Conservation (phyloP, 495 filamentous ascomycete genomes). For the Pyrenula aspistea region DNA sequence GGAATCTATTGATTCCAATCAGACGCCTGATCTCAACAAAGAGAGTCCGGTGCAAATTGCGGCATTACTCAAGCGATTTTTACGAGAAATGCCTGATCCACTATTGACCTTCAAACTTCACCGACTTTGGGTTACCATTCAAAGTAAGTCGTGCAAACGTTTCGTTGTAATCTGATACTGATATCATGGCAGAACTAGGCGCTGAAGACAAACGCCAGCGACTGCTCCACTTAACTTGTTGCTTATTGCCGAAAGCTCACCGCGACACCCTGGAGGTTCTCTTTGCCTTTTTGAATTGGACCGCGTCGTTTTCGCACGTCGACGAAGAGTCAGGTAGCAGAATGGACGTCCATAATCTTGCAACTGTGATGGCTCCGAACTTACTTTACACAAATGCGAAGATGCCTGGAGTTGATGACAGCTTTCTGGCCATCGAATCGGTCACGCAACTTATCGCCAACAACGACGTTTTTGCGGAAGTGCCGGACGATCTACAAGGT, state of each 20-base stretch:
- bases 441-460: slow-evolving; percentile 80
- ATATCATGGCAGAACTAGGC: slow-evolving; percentile 50
- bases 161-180: slow-evolving; percentile 7
- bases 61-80: slow-evolving; percentile 88
- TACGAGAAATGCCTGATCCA: slow-evolving; percentile 89
- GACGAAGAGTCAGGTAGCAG: slow-evolving; percentile 88
- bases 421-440: slow-evolving; percentile 85
- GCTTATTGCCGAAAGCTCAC: slow-evolving; percentile 83
- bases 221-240: slow-evolving; percentile 84
- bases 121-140: slow-evolving; percentile 75
- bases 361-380: slow-evolving; percentile 96
- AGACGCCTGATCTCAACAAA: slow-evolving; percentile 67
- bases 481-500: slow-evolving; percentile 80
- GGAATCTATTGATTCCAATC: slow-evolving; percentile 76
- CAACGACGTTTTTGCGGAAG: slow-evolving; percentile 94
- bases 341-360: slow-evolving; percentile 98
- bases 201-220: slow-evolving; percentile 74
- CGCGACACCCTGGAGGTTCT: slow-evolving; percentile 91
- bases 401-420: slow-evolving; percentile 60
- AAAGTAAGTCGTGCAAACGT: slow-evolving; percentile 42
- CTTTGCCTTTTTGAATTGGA: slow-evolving; percentile 96
- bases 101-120: slow-evolving; percentile 93
- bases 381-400: slow-evolving; percentile 70
- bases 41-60: slow-evolving; percentile 89
- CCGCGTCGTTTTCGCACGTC: slow-evolving; percentile 89